Evolutionary conservation across 257 asterid species (phyloP), one percentile per base, ranked within the genome.

Genomic region (Ilex asprella): DNA sequence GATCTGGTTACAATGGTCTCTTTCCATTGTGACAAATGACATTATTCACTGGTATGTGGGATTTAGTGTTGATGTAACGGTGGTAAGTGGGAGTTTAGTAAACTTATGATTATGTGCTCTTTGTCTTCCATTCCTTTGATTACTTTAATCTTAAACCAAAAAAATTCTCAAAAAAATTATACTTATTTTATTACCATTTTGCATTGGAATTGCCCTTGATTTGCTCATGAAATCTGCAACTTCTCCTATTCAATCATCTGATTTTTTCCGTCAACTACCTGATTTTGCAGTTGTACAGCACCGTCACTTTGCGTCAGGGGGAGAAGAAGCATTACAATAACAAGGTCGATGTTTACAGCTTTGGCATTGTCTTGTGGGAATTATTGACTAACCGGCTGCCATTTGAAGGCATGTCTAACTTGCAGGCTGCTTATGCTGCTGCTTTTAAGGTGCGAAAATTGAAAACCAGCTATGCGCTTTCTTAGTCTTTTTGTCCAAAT

Each of bases 351-450:
- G 96, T 91, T 41, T 91, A 91, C 76, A 91, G 98, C 78, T 91
- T 91, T 65, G 98, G 98, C 39, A 82, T 91, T 67, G 98, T 91
- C 53, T 78, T 91, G 52, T 88, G 94, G 98, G 98, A 91, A 70
- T 59, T 91, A 30, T 70, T 88, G 60, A 91, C 95, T 0, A 91
- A 91, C 70, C 95, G 98, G 43, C 79, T 91, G 96, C 98, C 98
- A 21, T 91, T 91, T 61, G 98, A 91, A 75, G 96, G 98, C 55
- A 88, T 91, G 98, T 91, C 98, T 10, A 91, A 91, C 71, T 80
- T 91, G 89, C 98, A 91, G 73, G 98, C 96, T 73, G 98, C 98
- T 47, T 91, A 91, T 80, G 96, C 98, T 71, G 96, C 98, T 78
- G 98, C 98, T 63, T 91, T 91, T 78, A 91, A 91, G 98, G 98